Base-by-base conservation (phyloP, 768 basidiomycete genomes). In the Rhizopogon vulgaris region DNA sequence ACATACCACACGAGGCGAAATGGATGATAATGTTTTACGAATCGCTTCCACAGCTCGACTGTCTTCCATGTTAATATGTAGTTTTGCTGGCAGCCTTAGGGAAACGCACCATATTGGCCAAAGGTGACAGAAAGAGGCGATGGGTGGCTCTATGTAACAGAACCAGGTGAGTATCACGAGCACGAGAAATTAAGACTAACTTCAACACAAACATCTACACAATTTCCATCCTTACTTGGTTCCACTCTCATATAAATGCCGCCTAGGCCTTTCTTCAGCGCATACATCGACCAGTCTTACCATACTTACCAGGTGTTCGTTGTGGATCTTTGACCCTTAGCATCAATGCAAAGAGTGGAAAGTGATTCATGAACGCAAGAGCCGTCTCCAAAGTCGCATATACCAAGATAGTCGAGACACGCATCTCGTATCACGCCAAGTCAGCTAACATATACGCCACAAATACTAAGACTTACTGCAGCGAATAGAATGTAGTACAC, bases 261-360 rank as follows among this genome's bases (percentile, higher is more conserved):
- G 28, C 67, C 66, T 67, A 54, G 47, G 22, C 41, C 5, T 24
- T 4, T 43, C 22, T 32, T 54, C 32, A 52, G 24, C 24, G 49
- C 63, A 34, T 22, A 36, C 41, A 12, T 41, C 40, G 34, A 10
- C 17, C 8, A 24, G 15, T 37, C n/a, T 14, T 32, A n/a, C n/a
- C 51, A 25, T 38, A 51, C 64, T 3, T 38, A 87, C 94, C 90
- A 52, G 95, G 92, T 7, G 96, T 62, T 27, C 95, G 75, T 59
- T 78, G 76, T 1, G 91, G 84, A 62, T 95, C 91, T 66, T 97
- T 96, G 7, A 83, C 57, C 25, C 90, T 75, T 28, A 97, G 65
- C 78, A 94, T 83, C 27, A 97, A 65, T 0, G 86, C 87, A 65
- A 97, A 97, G 3, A 98, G 71, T 1, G 95, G 94, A 56, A 96